phyloP scores from a whole-genome alignment of 352 stramenopile species.

The Pythium dissotocum region DNA sequence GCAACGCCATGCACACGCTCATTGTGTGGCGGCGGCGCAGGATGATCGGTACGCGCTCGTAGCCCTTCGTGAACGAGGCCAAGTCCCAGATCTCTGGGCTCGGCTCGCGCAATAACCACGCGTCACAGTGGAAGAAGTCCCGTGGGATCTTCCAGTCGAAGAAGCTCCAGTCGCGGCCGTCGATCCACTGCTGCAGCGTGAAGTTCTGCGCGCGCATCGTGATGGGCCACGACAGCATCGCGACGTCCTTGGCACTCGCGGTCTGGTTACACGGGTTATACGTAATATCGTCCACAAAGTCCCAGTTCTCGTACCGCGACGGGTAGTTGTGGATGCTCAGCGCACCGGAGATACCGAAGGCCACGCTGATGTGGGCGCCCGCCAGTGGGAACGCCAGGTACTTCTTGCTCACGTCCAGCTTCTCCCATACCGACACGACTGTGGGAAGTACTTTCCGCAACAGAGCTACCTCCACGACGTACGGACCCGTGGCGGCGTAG shows the following conservation, averaged over 20 bases:
- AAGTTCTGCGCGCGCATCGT: conserved; percentile 74
- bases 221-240: conserved; percentile 72
- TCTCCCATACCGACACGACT: conserved; percentile 49
- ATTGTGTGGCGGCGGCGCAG: conserved; percentile 74
- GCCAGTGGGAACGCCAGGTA: conserved; percentile 74
- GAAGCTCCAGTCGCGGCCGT: conserved; percentile 75
- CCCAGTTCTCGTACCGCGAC: conserved; percentile 87
- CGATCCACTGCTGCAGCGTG: conserved; percentile 75
- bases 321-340: conserved; percentile 78
- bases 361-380: conserved; percentile 50
- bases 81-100: conserved; percentile 61
- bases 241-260: conserved; percentile 35
- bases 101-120: conserved; percentile 65
- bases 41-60: conserved; percentile 77
- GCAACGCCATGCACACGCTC: conserved; percentile 63
- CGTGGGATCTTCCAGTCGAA: conserved; percentile 55
- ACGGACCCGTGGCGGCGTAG: conserved; percentile 71
- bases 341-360: conserved; percentile 67
- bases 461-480: conserved; percentile 59
- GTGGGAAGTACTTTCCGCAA: conserved; percentile 52
- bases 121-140: conserved; percentile 76
- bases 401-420: conserved; percentile 49
- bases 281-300: conserved; percentile 81
- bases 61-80: conserved; percentile 73
- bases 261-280: conserved; percentile 71